These are phyloP conservation scores for Triticum turgidum DNA, from an alignment of 176 grass and related monocot species.

Conservation along the genomic window DNA sequence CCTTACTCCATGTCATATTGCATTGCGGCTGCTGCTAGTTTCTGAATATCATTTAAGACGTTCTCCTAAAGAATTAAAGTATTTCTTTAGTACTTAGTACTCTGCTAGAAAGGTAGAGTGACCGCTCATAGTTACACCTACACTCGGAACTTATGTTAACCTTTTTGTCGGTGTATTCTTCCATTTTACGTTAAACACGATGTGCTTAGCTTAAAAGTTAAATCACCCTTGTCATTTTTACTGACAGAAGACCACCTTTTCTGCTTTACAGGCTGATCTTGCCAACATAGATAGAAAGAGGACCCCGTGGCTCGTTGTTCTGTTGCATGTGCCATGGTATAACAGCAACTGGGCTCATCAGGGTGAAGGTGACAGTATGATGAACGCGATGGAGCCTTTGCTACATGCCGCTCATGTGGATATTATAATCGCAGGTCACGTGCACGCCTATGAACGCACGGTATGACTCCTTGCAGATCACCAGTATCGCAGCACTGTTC, in stretches of 20 bases:
- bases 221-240: background rate
- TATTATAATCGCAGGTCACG: conserved; percentile 85
- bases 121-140: background rate
- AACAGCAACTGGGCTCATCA: conserved; percentile 95
- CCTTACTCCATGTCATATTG: background rate
- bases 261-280: conserved; percentile 69
- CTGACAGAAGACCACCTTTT: background rate
- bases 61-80: background rate
- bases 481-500: background rate
- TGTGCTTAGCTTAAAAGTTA: background rate
- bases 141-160: background rate
- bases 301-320: conserved; percentile 73
- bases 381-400: conserved; percentile 72
- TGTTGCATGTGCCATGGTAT: conserved; percentile 92
- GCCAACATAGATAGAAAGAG: conserved; percentile 69
- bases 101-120: background rate
- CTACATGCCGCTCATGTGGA: conserved; percentile 74
- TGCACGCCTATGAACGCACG: conserved; percentile 92
- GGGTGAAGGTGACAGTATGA: conserved; percentile 81
- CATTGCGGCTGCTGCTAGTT: conserved; percentile 12
- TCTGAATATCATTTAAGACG: background rate
- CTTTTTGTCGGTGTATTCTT: background rate
- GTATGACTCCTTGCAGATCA: conserved; percentile 44
- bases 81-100: background rate
- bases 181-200: background rate